Percentiles rank a stretch among this genome's conserved stretches.
Evolutionary conservation across 768 basidiomycete species (phyloP).

Genomic region (Phlegmacium glaucopus): DNA sequence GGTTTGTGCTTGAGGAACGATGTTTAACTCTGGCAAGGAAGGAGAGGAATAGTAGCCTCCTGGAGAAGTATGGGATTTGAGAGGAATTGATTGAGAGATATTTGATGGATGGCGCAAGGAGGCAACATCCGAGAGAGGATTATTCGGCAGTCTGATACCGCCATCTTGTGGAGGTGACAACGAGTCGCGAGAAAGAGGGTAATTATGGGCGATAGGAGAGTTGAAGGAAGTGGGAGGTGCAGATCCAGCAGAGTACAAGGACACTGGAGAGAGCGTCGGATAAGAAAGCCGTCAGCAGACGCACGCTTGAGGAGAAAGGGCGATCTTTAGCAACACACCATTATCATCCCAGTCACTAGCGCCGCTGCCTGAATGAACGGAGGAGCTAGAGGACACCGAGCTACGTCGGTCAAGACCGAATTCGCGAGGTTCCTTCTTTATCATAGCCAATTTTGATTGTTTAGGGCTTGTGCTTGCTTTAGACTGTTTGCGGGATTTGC

Average conservation of each 20-base stretch:
- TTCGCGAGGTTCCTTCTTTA: conserved; percentile 68
- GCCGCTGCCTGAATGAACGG: conserved; percentile 51
- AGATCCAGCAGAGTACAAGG: conserved; percentile 56
- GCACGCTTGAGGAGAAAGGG: conserved; percentile 9
- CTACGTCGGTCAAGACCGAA: conserved; percentile 47
- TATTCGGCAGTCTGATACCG: conserved; percentile 72
- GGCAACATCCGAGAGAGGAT: conserved; percentile 68
- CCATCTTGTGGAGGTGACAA: conserved; percentile 49
- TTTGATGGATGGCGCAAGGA: conserved; percentile 28
- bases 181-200: conserved; percentile 57
- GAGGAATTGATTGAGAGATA: conserved; percentile 14
- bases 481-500: conserved; percentile 68
- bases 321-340: conserved; percentile 43
- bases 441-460: conserved; percentile 28
- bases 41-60: conserved; percentile 15
- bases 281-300: conserved; percentile 14
- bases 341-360: conserved; percentile 82
- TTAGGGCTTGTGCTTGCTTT: conserved; percentile 36
- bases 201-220: conserved; percentile 58
- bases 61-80: conserved; percentile 24
- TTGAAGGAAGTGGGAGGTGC: conserved; percentile 63
- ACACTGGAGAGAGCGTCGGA: conserved; percentile 27
- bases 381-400: conserved; percentile 61
- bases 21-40: conserved; percentile 3
- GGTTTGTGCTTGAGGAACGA: too few species aligned